Percentiles rank a stretch among this genome's conserved stretches.
These are phyloP conservation scores for Xylaria bambusicola DNA, from an alignment of 495 filamentous ascomycete genomes.

Conservation along the genomic window DNA sequence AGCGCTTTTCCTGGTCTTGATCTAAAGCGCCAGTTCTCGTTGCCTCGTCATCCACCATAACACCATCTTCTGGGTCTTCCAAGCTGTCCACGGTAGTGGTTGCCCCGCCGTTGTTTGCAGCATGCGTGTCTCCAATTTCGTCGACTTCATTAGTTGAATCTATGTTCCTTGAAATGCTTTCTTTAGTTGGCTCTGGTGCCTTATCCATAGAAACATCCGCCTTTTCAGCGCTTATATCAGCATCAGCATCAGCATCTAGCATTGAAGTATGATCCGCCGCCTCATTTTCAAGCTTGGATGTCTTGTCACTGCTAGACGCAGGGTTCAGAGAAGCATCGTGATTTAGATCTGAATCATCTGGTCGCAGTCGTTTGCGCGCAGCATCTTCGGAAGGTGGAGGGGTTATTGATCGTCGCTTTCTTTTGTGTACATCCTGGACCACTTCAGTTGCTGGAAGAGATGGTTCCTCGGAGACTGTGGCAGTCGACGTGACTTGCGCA, in stretches of 20 bases:
- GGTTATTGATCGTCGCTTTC: slow-evolving; percentile 72
- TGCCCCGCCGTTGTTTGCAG: background rate
- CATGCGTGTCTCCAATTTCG: slow-evolving; percentile 12
- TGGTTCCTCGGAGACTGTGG: slow-evolving; percentile 19
- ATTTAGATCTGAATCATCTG: slow-evolving; percentile 23
- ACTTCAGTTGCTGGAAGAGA: slow-evolving; percentile 37
- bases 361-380: slow-evolving; percentile 45
- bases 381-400: slow-evolving; percentile 58
- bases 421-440: slow-evolving; percentile 64
- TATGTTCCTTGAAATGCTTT: slow-evolving; percentile 8
- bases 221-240: background rate
- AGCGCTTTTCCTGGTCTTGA: slow-evolving; percentile 33
- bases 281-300: slow-evolving; percentile 3
- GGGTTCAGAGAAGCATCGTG: slow-evolving; percentile 1
- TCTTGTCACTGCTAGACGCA: slow-evolving; percentile 1
- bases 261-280: background rate
- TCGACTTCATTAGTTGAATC: slow-evolving; percentile 16
- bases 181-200: slow-evolving; percentile 1
- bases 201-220: slow-evolving; percentile 2
- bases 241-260: slow-evolving; percentile 4
- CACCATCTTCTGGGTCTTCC: slow-evolving; percentile 25
- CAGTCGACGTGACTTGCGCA: slow-evolving; percentile 13
- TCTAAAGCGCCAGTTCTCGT: slow-evolving; percentile 14
- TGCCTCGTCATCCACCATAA: slow-evolving; percentile 29
- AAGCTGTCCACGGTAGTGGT: background rate